phyloP scores from a whole-genome alignment of 1,284 basidiomycete species.

The Sporisorium graminicola region DNA sequence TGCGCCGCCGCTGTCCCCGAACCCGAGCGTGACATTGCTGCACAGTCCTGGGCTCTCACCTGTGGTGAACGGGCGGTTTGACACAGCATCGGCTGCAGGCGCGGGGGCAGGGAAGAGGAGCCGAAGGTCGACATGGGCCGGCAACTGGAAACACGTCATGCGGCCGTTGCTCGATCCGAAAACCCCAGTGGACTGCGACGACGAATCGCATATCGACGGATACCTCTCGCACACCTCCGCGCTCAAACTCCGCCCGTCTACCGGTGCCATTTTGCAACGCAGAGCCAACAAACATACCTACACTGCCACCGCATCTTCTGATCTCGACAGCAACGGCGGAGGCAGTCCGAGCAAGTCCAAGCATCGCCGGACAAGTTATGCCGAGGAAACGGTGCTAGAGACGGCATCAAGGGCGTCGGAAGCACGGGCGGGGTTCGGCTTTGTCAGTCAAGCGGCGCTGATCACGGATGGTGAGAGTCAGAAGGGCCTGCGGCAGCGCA shows the following conservation, averaged over 20 bases:
- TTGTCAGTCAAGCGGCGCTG: constrained; percentile 27
- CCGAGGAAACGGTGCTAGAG: background rate
- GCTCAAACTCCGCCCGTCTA: constrained; percentile 4
- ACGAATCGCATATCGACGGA: background rate
- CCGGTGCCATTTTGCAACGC: constrained; percentile 7
- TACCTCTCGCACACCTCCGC: constrained; percentile 16
- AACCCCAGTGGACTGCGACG: background rate
- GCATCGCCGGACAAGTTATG: too few relatives aligned
- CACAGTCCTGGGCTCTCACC: constrained; percentile 42
- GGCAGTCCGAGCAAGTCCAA: background rate
- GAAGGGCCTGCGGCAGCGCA: constrained; percentile 27
- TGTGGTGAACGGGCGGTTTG: too few relatives aligned
- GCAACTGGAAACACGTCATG: constrained; percentile 59
- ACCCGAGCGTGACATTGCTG: constrained; percentile 49
- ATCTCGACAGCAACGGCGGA: background rate
- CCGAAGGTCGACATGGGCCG: constrained; percentile 45
- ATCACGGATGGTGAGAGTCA: constrained; percentile 20
- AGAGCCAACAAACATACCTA: constrained; percentile 7
- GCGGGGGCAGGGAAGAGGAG: background rate
- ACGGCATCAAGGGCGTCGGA: background rate
- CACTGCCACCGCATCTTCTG: background rate
- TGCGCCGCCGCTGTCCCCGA: constrained; percentile 36
- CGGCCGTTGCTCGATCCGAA: constrained; percentile 42
- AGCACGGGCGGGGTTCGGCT: constrained; percentile 11
- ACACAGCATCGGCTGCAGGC: background rate